These are phyloP conservation scores for Suhomyces sp. DNA, from an alignment of 805 yeast species.

Conservation along the genomic window DNA sequence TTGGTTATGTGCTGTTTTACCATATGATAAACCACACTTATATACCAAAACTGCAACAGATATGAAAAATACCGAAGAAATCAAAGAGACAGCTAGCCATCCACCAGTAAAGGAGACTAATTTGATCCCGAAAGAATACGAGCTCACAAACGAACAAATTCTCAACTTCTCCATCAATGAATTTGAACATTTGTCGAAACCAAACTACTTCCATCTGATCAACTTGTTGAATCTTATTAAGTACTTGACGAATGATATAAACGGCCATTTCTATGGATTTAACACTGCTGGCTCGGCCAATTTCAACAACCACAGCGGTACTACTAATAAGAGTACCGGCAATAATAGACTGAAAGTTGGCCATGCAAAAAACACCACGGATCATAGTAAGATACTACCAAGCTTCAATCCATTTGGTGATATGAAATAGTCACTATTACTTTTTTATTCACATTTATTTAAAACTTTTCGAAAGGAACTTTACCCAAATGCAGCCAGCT, in stretches of 20 bases:
- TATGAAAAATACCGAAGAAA: not conserved
- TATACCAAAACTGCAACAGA: conserved; percentile 14
- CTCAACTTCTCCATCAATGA: conserved; percentile 45
- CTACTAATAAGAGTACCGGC: not conserved
- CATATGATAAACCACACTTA: conserved; percentile 35
- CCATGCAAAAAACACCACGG: not conserved
- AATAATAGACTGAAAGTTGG: not conserved
- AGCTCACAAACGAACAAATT: conserved; percentile 37
- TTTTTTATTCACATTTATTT: not conserved
- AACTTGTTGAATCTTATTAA: conserved; percentile 47
- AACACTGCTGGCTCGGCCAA: conserved; percentile 10
- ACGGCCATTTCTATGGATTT: conserved; percentile 44
- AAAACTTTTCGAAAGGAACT: not conserved
- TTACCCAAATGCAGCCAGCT: not conserved
- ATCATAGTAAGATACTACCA: conserved; percentile 16
- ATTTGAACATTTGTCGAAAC: conserved; percentile 37
- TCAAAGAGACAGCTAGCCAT: conserved; percentile 4
- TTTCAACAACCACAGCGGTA: not conserved
- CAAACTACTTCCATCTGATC: conserved; percentile 52
- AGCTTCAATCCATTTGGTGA: conserved; percentile 28
- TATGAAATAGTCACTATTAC: not conserved
- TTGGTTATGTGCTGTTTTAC: conserved; percentile 48
- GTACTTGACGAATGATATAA: conserved; percentile 41
- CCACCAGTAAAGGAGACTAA: conserved; percentile 3
- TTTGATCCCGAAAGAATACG: conserved; percentile 37